These are phyloP conservation scores for Phytophthora pinifolia DNA, from an alignment of 352 stramenopile species.

Conservation along the genomic window DNA sequence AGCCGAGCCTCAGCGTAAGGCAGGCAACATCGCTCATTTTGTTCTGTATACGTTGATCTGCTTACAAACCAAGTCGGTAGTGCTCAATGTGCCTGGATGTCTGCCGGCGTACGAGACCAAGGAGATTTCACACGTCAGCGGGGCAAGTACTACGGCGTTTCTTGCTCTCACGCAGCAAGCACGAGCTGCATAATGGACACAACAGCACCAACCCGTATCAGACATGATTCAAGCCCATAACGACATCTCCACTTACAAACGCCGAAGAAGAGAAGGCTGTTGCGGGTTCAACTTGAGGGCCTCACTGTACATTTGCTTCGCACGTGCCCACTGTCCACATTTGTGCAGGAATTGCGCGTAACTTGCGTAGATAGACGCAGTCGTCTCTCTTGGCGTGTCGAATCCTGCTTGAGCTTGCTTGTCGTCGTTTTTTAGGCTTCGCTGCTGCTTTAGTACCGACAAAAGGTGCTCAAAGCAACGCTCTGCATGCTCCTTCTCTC, in stretches of 20 bases:
- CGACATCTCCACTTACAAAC: conserved; percentile 13
- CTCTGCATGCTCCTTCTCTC: conserved; percentile 8
- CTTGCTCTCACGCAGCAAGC: conserved; percentile 23
- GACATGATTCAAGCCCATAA: neutral
- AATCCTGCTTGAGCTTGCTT: neutral
- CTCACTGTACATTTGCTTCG: conserved; percentile 22
- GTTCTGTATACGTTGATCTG: too few species aligned
- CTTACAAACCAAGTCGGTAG: too few species aligned
- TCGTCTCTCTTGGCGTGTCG: neutral
- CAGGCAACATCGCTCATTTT: too few species aligned
- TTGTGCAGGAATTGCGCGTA: conserved; percentile 22
- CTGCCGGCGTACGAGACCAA: too few species aligned
- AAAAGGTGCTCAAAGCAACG: conserved; percentile 17
- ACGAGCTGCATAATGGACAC: conserved; percentile 13
- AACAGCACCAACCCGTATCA: neutral
- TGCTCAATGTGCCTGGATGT: too few species aligned
- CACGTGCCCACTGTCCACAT: conserved; percentile 11
- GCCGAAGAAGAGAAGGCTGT: conserved; percentile 17
- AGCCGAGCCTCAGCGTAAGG: too few species aligned
- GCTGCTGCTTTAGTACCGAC: neutral
- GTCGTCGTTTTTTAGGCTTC: neutral
- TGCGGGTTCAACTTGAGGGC: conserved; percentile 16
- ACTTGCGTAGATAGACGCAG: conserved; percentile 11
- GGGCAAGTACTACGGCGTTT: too few species aligned
- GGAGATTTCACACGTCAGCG: too few species aligned